Conservation (phyloP, 2,329 filamentous ascomycete species). For the Penicillium sp. region DNA sequence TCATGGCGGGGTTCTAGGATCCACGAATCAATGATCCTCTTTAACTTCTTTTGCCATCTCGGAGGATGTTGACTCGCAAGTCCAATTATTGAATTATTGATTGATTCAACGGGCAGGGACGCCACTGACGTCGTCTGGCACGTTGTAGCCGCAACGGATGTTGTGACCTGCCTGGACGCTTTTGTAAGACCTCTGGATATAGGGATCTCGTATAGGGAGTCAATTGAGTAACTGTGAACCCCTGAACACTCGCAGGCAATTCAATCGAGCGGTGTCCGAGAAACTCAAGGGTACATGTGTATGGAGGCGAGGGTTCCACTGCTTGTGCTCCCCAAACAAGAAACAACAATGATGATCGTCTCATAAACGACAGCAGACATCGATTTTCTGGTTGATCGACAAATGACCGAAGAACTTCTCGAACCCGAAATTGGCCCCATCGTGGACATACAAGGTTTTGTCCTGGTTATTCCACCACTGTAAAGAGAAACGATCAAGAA, state of each 20-base stretch:
- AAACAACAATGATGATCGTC: slow-evolving; percentile 20
- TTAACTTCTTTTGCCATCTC: slow-evolving; percentile 16
- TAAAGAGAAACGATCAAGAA: neutral
- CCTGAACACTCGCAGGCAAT: slow-evolving; percentile 1
- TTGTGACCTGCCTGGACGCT: neutral
- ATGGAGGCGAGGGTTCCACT: slow-evolving; percentile 26
- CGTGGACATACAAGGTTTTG: neutral
- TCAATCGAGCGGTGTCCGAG: slow-evolving; percentile 4
- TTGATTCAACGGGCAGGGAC: slow-evolving; percentile 16
- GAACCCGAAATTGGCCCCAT: slow-evolving; percentile 5
- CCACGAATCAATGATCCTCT: slow-evolving; percentile 20
- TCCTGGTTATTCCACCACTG: neutral
- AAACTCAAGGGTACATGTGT: slow-evolving; percentile 3
- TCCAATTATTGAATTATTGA: neutral
- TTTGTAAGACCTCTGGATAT: too few relatives aligned
- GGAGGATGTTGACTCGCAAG: slow-evolving; percentile 9
- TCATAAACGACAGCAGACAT: slow-evolving; percentile 2
- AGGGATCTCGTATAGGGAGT: neutral
- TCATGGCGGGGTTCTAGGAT: slow-evolving; percentile 8
- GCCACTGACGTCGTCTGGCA: slow-evolving; percentile 24
- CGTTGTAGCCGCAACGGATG: slow-evolving; percentile 5
- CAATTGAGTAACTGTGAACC: neutral
- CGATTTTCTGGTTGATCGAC: slow-evolving; percentile 11
- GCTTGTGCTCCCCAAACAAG: slow-evolving; percentile 25
- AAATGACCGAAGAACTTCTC: slow-evolving; percentile 10